phyloP scores from a whole-genome alignment of 768 basidiomycete species.

The Candolleomyces eurysporus region DNA sequence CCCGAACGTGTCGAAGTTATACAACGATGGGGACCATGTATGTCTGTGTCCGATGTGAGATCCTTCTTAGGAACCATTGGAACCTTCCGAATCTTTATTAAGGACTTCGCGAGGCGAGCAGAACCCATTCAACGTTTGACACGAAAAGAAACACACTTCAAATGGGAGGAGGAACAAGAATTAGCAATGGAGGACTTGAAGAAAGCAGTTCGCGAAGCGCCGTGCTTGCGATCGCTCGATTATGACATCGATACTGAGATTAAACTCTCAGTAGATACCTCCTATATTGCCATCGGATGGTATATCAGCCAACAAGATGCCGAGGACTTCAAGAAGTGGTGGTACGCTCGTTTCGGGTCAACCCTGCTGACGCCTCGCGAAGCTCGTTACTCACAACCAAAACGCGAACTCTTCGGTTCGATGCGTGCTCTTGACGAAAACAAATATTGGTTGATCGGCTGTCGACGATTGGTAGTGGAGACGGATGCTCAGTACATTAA shows the following conservation, averaged over 20 bases:
- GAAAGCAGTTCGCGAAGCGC: slow-evolving; percentile 11
- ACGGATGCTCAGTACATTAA: neutral
- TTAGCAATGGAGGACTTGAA: neutral
- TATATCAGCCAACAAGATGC: too few species aligned
- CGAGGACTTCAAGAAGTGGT: too few species aligned
- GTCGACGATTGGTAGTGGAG: neutral
- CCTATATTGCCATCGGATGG: too few species aligned
- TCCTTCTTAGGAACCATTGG: slow-evolving; percentile 28
- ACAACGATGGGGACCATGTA: too few species aligned
- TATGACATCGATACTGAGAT: too few species aligned
- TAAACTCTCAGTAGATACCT: too few species aligned
- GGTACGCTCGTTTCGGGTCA: slow-evolving; percentile 17
- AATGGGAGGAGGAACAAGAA: neutral
- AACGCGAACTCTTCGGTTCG: neutral
- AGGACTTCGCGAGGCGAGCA: slow-evolving; percentile 18
- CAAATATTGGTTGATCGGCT: neutral
- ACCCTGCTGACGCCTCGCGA: slow-evolving; percentile 34
- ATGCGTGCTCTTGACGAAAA: neutral
- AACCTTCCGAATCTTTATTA: slow-evolving; percentile 18
- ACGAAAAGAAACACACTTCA: slow-evolving; percentile 13
- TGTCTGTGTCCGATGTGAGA: too few species aligned
- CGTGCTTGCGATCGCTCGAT: slow-evolving; percentile 15
- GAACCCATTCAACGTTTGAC: slow-evolving; percentile 18
- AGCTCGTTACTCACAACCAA: slow-evolving; percentile 14
- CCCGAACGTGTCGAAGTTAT: too few species aligned